phyloP scores from a whole-genome alignment of 78 protist genomes.

The Bigelowiella natans region DNA sequence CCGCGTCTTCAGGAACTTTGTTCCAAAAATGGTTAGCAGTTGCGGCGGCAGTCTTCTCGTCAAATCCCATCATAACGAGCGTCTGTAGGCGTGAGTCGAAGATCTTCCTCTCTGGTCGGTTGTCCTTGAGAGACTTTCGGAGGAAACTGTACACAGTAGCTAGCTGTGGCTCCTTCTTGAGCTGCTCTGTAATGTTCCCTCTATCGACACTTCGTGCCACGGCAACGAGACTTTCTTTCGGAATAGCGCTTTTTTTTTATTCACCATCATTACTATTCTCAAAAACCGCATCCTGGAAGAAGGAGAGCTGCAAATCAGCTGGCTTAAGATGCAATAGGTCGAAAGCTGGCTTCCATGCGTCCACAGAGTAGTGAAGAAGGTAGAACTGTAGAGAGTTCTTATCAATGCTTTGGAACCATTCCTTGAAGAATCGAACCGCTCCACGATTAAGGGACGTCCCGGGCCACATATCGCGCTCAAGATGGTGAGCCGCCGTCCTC shows the following conservation, averaged over 20 bases:
- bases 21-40: not conserved
- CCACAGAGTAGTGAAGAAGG: not conserved
- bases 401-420: not conserved
- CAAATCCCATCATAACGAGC: not conserved
- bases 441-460: not conserved
- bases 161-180: not conserved
- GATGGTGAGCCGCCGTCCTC: not conserved
- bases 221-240: not conserved
- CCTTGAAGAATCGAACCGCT: not conserved
- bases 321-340: not conserved
- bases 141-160: not conserved
- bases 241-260: not conserved
- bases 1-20: not conserved
- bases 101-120: not conserved
- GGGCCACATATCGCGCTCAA: not conserved
- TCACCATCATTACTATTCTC: not conserved
- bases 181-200: not conserved
- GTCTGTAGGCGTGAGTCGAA: not conserved
- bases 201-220: not conserved
- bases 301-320: not conserved
- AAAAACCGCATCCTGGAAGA: not conserved
- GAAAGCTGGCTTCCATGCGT: not conserved
- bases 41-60: not conserved
- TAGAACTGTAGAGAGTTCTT: not conserved
- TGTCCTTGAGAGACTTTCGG: not conserved